Evolutionary conservation across 805 yeast species (phyloP), one percentile per base, ranked within the genome.

Genomic region (Teunomyces cretensis): DNA sequence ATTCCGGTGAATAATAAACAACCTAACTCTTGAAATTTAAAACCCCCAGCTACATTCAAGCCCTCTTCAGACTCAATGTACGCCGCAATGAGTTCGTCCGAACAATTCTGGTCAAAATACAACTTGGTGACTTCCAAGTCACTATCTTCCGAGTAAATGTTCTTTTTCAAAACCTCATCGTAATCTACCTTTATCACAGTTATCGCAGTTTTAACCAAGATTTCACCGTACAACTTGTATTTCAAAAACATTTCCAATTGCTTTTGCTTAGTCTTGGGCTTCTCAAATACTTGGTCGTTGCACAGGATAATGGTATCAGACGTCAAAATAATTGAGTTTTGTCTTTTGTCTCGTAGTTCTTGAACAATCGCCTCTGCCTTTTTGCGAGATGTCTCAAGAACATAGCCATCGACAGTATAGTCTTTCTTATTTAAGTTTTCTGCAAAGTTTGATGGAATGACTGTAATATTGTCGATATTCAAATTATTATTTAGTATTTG

Each of bases 11-110:
- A 79, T 50, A 92, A 65, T 30, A 83, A 57, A 1, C 86, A 81
- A 1, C 95, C 94, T 8, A 62, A 60, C 0, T 84, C 87, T 64
- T 92, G 98, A 47, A 86, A 83, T 54, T 82, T 83, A 67, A 88
- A 91, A 0, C 99, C 99, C 5, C 97, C 99, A 2, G 98, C 96
- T 1, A 88, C 97, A 39, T 76, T 76, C 6, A 73, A 45, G 1
- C 94, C 98, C 60, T 92, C 97, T 16, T 76, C 84, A 2, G 83
- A 67, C 2, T 74, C 74, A 9, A 86, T 84, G 61, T 92, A 92
- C 12, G 72, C 68, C 19, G 75, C 57, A 3, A 92, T 56, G 32
- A 83, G 70, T n/a, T 72, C 79, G 51, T 80, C 81, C 1, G 81
- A 72, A 11, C 82, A 64, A 1, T 58, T 46, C 58, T 77, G 74